Evolutionary conservation across 2,329 filamentous ascomycete genomes (phyloP).

Genomic region (Pyrenophora teres): DNA sequence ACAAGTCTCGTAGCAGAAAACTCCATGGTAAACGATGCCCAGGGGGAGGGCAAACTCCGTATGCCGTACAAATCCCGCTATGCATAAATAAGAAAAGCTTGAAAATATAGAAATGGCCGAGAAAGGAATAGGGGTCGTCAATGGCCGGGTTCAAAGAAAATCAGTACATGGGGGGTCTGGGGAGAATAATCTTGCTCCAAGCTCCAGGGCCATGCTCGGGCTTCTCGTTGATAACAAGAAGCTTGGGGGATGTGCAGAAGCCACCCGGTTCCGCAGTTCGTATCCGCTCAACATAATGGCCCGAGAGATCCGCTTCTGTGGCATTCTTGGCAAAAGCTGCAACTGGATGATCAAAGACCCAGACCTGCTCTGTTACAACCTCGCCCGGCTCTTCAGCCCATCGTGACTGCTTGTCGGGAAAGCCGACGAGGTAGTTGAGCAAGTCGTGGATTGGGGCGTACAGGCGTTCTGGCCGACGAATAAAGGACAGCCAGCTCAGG

Average conservation of each 20-base stretch:
- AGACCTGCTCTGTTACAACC: conserved; percentile 57
- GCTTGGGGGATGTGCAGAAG: conserved; percentile 61
- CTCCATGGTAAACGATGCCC: conserved; percentile 1
- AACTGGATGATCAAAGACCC: conserved; percentile 50
- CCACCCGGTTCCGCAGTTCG: conserved; percentile 57
- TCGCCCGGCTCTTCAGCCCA: conserved; percentile 64
- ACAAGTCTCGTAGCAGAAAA: neutral
- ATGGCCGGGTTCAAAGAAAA: conserved; percentile 1
- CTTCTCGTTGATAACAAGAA: conserved; percentile 54
- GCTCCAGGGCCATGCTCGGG: conserved; percentile 36
- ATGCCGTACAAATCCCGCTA: conserved; percentile 9
- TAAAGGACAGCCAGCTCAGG: conserved; percentile 63
- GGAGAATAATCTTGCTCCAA: conserved; percentile 41
- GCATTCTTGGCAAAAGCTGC: conserved; percentile 31
- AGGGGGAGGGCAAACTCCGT: conserved; percentile 1
- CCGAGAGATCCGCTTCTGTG: conserved; percentile 29
- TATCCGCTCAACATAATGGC: conserved; percentile 45
- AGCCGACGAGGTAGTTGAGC: conserved; percentile 59
- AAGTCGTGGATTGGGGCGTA: conserved; percentile 64
- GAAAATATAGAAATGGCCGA: conserved; percentile 16
- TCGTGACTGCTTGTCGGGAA: conserved; percentile 66
- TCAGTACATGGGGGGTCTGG: conserved; percentile 25
- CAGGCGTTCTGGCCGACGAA: conserved; percentile 68
- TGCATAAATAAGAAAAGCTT: conserved; percentile 11
- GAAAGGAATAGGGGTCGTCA: conserved; percentile 7